These are phyloP conservation scores for Peziza echinospora DNA, from an alignment of 495 filamentous ascomycete genomes.

Conservation along the genomic window DNA sequence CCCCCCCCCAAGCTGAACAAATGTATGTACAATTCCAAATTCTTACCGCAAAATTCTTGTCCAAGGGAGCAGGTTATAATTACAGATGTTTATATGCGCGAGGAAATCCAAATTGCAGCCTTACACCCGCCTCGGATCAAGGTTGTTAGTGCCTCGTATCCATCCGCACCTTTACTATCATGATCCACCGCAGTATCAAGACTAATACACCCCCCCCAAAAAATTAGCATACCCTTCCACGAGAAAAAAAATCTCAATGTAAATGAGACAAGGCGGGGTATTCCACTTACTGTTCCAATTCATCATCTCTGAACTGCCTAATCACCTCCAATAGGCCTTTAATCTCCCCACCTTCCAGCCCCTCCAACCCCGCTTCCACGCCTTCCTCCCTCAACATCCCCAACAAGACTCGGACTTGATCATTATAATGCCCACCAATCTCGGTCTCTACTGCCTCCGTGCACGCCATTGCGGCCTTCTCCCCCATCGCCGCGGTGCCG, in stretches of 20 bases:
- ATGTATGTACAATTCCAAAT: too few relatives aligned
- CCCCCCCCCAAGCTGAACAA: too few relatives aligned
- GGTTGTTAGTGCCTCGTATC: constrained; percentile 74
- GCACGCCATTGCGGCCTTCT: constrained; percentile 94
- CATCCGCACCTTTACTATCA: constrained; percentile 69
- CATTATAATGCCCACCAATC: constrained; percentile 91
- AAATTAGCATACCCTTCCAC: neutral
- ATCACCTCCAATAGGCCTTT: constrained; percentile 49
- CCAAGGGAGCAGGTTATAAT: too few relatives aligned
- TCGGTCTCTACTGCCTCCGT: constrained; percentile 97
- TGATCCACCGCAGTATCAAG: constrained; percentile 85
- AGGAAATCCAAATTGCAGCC: constrained; percentile 62
- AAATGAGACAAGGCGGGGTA: neutral
- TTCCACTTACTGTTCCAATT: constrained; percentile 62
- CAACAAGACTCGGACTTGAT: constrained; percentile 59
- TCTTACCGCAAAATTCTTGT: too few relatives aligned
- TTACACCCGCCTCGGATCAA: constrained; percentile 72
- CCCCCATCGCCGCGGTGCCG: constrained; percentile 70
- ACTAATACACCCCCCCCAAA: constrained; percentile 3
- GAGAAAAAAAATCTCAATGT: neutral
- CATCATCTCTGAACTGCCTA: constrained; percentile 77
- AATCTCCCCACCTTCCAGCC: constrained; percentile 61
- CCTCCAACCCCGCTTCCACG: constrained; percentile 46
- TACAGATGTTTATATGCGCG: neutral
- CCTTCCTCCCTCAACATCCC: constrained; percentile 47